Evolutionary conservation across 805 yeast species (phyloP), one percentile per base, ranked within the genome.

Genomic region (Lipomyces orientalis): DNA sequence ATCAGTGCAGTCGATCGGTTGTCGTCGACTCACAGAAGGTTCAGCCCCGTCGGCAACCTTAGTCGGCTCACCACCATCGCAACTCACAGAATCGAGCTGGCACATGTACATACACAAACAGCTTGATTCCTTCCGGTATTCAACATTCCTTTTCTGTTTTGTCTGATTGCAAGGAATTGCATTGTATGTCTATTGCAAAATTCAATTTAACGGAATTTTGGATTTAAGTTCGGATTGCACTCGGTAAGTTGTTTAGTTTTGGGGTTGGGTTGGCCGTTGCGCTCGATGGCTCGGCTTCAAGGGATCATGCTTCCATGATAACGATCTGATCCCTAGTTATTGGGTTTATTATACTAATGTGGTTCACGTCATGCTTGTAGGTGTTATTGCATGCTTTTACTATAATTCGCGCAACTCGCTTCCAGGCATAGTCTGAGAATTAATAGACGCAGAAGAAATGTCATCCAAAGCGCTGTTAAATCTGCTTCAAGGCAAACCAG

Each of bases 401-500:
- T 43, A 35, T 12, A 43, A 43, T 43, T 0, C 49, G 6, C n/a
- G 2, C 10, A 16, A 19, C n/a, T n/a, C 19, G 22, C 4, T 43
- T 43, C 8, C 22, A 6, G n/a, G 19, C 22, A 43, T 43, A 43
- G 22, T 9, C n/a, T 43, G 49, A 43, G n/a, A 43, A 25, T 25
- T 37, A 37, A 7, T 43, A 43, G 19, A 43, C 16, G 5, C 1
- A 43, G 22, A 14, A 43, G 22, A 1, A 1, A 64, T 57, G 56
- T 46, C 58, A 31, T 67, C 70, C 34, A 54, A 33, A 54, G 57
- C 43, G 33, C 57, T 67, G 7, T 33, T 67, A 9, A 60, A 59
- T 29, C 37, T 67, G 33, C 60, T 67, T 14, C 64, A 67, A 52
- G 62, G 64, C 46, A 60, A 55, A 16, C 51, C 57, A 14, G 60